These are phyloP conservation scores for Cordyceps tenuipes DNA, from an alignment of 2,329 filamentous ascomycete species.

Conservation along the genomic window DNA sequence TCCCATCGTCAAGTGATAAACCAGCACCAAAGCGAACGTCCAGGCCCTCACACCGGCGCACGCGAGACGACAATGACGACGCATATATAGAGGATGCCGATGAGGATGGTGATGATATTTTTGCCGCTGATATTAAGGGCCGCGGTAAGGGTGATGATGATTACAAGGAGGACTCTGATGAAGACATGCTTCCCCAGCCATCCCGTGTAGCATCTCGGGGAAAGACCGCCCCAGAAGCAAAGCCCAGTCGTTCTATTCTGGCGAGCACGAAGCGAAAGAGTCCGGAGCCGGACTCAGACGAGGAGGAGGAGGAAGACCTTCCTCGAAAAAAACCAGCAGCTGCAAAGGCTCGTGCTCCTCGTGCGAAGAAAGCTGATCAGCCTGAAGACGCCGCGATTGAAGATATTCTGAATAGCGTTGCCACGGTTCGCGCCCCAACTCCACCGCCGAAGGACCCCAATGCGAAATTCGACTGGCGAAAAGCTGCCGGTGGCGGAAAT, in stretches of 20 bases:
- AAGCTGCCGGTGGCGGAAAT: constrained; percentile 50
- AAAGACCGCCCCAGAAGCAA: constrained; percentile 16
- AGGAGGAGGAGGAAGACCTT: constrained; percentile 51
- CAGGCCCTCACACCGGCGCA: constrained; percentile 32
- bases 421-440: constrained; percentile 71
- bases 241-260: constrained; percentile 23
- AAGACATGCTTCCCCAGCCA: constrained; percentile 54
- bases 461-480: constrained; percentile 74
- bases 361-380: constrained; percentile 56
- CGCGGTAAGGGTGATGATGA: constrained; percentile 65
- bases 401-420: constrained; percentile 80
- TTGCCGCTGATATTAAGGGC: constrained; percentile 62
- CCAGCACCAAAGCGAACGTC: constrained; percentile 30
- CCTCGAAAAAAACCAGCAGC: constrained; percentile 51
- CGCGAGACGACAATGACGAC: constrained; percentile 43
- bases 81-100: constrained; percentile 60
- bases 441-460: constrained; percentile 65
- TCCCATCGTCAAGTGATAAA: constrained; percentile 22
- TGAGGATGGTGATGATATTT: constrained; percentile 70
- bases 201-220: constrained; percentile 46
- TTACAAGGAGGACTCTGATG: constrained; percentile 67
- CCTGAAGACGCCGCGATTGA: constrained; percentile 64
- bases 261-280: constrained; percentile 50
- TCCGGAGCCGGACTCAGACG: constrained; percentile 44
- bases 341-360: constrained; percentile 50